A percentile compares a stretch with the other conserved stretches of the same genome.
These are phyloP conservation scores for Jatropha multifida DNA, from an alignment of 441 rosid genomes.

Conservation along the genomic window DNA sequence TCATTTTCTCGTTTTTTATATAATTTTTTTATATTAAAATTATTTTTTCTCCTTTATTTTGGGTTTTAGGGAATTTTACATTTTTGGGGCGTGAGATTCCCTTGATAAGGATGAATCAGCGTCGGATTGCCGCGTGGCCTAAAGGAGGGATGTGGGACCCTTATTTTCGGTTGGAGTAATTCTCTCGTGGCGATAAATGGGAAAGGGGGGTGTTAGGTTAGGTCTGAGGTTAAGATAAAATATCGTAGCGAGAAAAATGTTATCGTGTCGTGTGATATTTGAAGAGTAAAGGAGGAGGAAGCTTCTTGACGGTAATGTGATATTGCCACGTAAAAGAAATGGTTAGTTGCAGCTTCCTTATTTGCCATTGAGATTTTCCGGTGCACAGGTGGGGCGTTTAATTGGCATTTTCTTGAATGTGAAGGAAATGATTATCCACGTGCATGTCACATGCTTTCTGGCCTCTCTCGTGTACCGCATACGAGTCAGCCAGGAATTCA, in stretches of 20 bases:
- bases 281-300: conserved; percentile 23
- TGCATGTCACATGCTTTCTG: not conserved
- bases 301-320: conserved; percentile 19
- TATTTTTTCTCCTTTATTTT: no score
- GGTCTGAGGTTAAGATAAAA: not conserved
- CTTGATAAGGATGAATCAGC: conserved; percentile 28
- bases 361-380: not conserved
- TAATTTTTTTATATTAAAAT: not conserved
- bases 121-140: conserved; percentile 63
- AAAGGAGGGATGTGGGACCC: conserved; percentile 20
- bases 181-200: conserved; percentile 19
- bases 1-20: conserved; percentile 15
- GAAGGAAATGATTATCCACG: no score
- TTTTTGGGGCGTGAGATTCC: conserved; percentile 26
- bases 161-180: no score
- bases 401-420: not conserved
- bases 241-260: conserved; percentile 19
- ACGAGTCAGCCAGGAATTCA: no score
- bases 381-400: not conserved
- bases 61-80: not conserved
- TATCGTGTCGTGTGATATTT: not conserved
- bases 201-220: not conserved
- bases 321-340: conserved; percentile 26
- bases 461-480: not conserved
- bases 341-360: not conserved